phyloP scores from a whole-genome alignment of 768 basidiomycete genomes.

The Lentinula raphanica region DNA sequence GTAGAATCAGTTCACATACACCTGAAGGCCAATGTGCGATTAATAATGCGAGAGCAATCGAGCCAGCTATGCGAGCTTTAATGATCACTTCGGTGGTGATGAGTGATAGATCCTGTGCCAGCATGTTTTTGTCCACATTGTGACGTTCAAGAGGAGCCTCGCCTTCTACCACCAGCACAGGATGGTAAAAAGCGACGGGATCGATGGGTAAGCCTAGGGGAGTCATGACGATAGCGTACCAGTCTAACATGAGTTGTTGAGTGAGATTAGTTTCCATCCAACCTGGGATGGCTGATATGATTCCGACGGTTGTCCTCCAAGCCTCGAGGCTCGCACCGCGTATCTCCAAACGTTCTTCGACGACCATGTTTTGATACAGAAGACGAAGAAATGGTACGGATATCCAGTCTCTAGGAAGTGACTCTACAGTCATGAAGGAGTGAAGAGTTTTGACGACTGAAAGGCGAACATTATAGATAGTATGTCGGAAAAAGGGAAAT shows the following conservation, averaged over 20 bases:
- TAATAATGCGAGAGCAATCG: constrained; percentile 70
- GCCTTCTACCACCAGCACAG: constrained; percentile 44
- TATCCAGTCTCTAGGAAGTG: constrained; percentile 79
- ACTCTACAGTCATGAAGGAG: constrained; percentile 76
- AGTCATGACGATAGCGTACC: constrained; percentile 87
- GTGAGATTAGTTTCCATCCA: constrained; percentile 50
- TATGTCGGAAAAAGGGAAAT: constrained; percentile 97
- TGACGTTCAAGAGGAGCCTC: constrained; percentile 59
- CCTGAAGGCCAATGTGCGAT: constrained; percentile 62
- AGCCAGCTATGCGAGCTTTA: constrained; percentile 73
- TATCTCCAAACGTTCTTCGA: constrained; percentile 86
- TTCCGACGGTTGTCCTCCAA: constrained; percentile 67
- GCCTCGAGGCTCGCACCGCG: constrained; percentile 65
- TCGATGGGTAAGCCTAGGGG: constrained; percentile 82
- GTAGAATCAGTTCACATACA: constrained; percentile 30
- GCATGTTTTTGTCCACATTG: constrained; percentile 95
- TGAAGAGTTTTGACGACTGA: constrained; percentile 87
- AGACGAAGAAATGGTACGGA: constrained; percentile 70
- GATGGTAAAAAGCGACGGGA: constrained; percentile 59
- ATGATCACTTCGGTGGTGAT: constrained; percentile 71
- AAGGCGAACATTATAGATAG: constrained; percentile 87
- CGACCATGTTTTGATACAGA: constrained; percentile 89
- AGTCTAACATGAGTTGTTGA: constrained; percentile 64
- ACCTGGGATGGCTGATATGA: constrained; percentile 40
- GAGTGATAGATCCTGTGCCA: constrained; percentile 83